Percentiles rank a stretch among this genome's conserved stretches.
These are phyloP conservation scores for Lentinus tigrinus DNA, from an alignment of 768 basidiomycete genomes.

Conservation along the genomic window DNA sequence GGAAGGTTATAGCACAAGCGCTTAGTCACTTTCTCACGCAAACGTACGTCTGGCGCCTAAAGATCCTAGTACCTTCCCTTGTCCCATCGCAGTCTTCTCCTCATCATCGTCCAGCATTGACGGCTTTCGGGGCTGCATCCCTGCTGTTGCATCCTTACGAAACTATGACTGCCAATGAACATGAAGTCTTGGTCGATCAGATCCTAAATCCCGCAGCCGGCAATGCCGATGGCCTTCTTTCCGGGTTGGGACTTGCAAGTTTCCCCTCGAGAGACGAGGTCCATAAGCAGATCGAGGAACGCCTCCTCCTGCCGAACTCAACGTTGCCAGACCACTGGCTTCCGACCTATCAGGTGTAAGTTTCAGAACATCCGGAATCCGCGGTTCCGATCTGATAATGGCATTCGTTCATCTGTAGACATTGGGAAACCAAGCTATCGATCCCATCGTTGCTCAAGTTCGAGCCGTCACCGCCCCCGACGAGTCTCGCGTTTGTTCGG, in stretches of 20 bases:
- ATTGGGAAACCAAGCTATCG: constrained; percentile 66
- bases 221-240: constrained; percentile 45
- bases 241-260: constrained; percentile 54
- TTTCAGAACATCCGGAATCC: constrained; percentile 1
- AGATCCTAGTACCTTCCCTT: too few species aligned
- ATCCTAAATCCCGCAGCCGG: constrained; percentile 43
- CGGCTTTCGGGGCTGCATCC: neutral
- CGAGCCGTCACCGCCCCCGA: constrained; percentile 73
- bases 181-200: constrained; percentile 6
- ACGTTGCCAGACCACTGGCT: constrained; percentile 72
- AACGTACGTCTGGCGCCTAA: too few species aligned
- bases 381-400: constrained; percentile 1
- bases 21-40: too few species aligned
- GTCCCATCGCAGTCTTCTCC: too few species aligned
- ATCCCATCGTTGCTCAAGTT: constrained; percentile 63
- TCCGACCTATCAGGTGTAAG: constrained; percentile 80
- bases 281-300: constrained; percentile 69
- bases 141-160: neutral
- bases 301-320: constrained; percentile 67
- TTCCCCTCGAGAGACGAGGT: constrained; percentile 61
- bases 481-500: constrained; percentile 69
- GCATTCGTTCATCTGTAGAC: constrained; percentile 40
- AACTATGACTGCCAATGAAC: neutral
- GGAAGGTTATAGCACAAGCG: too few species aligned
- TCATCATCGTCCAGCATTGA: too few species aligned